Evolutionary conservation across 805 yeast genomes (phyloP).

Genomic region (Metschnikowia proteae): DNA sequence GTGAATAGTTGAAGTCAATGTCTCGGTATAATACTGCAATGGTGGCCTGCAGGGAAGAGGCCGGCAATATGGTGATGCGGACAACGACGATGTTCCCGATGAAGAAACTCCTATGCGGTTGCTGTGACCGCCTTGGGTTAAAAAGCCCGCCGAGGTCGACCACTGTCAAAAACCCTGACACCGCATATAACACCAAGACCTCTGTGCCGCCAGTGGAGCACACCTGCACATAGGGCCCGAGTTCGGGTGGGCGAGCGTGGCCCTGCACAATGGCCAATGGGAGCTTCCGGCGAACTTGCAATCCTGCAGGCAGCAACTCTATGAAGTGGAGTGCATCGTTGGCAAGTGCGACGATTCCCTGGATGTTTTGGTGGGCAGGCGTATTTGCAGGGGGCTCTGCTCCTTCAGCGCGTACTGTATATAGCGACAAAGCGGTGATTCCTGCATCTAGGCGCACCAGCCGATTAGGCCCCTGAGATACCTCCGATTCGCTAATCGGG

Average conservation of each 20-base stretch:
- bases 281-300: neutral
- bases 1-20: constrained; percentile 29
- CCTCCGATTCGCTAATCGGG: neutral
- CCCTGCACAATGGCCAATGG: constrained; percentile 1
- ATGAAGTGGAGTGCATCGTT: neutral
- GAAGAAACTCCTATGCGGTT: constrained; percentile 6
- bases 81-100: constrained; percentile 15
- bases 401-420: neutral
- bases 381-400: too few species aligned
- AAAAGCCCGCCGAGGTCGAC: constrained; percentile 4
- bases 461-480: neutral
- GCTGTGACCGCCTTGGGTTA: neutral
- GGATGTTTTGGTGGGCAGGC: neutral
- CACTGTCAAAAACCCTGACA: constrained; percentile 11
- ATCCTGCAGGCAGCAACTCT: neutral
- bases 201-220: neutral
- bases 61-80: constrained; percentile 7
- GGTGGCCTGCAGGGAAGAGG: neutral
- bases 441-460: neutral
- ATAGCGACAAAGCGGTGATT: neutral
- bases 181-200: constrained; percentile 4
- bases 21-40: constrained; percentile 35
- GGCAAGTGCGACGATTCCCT: neutral
- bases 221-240: neutral
- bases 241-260: neutral